phyloP scores from a whole-genome alignment of 495 filamentous ascomycete species.

The Platismatia glauca region DNA sequence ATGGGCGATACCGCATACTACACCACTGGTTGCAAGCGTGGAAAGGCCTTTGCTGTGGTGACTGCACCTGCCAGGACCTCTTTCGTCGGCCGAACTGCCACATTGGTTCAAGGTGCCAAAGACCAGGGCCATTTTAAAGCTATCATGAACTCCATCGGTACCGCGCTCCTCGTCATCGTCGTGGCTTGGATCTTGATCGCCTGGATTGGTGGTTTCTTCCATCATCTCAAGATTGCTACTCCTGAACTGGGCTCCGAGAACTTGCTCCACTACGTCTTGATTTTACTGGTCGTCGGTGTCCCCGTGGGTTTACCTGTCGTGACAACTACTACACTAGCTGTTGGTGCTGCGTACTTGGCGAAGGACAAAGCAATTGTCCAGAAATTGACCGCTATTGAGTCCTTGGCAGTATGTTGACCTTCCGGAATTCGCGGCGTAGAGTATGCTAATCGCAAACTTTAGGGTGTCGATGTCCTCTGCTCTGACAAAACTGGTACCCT shows the following conservation, averaged over 20 bases:
- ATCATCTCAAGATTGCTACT: constrained; percentile 57
- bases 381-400: constrained; percentile 92
- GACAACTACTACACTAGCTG: constrained; percentile 93
- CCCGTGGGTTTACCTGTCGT: constrained; percentile 94
- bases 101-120: constrained; percentile 60
- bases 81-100: constrained; percentile 65
- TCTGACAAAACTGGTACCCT: constrained; percentile 83
- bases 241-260: constrained; percentile 42
- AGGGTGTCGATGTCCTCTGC: constrained; percentile 92
- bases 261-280: constrained; percentile 53
- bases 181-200: constrained; percentile 62
- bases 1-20: constrained; percentile 65
- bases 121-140: constrained; percentile 73
- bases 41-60: constrained; percentile 61
- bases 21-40: constrained; percentile 71
- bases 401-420: constrained; percentile 53
- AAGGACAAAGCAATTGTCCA: constrained; percentile 96
- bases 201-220: constrained; percentile 73
- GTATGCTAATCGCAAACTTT: constrained; percentile 2
- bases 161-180: constrained; percentile 57
- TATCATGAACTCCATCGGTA: constrained; percentile 73
- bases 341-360: constrained; percentile 87
- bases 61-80: constrained; percentile 55
- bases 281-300: constrained; percentile 87
- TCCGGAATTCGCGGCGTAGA: constrained; percentile 12